Evolutionary conservation across 768 basidiomycete species (phyloP), one percentile per base, ranked within the genome.

Genomic region (Lactarius pseudohatsudake): DNA sequence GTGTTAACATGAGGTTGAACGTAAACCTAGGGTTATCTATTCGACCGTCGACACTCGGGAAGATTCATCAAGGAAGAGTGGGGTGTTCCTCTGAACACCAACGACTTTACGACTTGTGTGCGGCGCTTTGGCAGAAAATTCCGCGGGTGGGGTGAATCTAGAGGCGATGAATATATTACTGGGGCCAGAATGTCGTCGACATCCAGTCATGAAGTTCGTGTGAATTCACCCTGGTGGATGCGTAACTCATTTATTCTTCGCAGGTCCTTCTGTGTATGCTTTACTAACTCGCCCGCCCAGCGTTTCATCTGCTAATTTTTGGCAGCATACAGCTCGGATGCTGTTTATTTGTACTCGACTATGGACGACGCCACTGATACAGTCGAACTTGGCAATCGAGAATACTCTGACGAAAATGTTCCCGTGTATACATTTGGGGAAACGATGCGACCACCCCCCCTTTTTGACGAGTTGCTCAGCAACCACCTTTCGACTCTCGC

Each of bases 31-130:
- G 91, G 87, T 1, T 91, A 86, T 74, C 81, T 96, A 2, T 95
- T 91, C 72, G 94, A 96, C 75, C 83, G 94, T 62, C 82, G 94
- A 57, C 88, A 92, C 71, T 76, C 84, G 18, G 85, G 86, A 8
- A 84, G 87, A 13, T 77, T 80, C 38, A 76, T 92, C 53, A 76
- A 79, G 64, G 84, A 83, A 57, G 86, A 91, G 71, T 92, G 91
- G 91, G 92, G 92, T 16, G 76, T 81, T 64, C 77, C 84, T 16
- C 82, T 82, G 7, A 74, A 79, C 28, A 72, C 78, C 3, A 79
- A 79, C 28, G 83, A 83, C 55, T 73, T 87, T 57, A 90, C 90
- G 2, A 89, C 88, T 13, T 95, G 94, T 73, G 91, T 95, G 22
- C 83, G 93, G 63, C 85, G 87, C 36, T 92, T 95, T 74, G 92